Conservation (phyloP, 352 stramenopile genomes). For the Globisporangium canariense region DNA sequence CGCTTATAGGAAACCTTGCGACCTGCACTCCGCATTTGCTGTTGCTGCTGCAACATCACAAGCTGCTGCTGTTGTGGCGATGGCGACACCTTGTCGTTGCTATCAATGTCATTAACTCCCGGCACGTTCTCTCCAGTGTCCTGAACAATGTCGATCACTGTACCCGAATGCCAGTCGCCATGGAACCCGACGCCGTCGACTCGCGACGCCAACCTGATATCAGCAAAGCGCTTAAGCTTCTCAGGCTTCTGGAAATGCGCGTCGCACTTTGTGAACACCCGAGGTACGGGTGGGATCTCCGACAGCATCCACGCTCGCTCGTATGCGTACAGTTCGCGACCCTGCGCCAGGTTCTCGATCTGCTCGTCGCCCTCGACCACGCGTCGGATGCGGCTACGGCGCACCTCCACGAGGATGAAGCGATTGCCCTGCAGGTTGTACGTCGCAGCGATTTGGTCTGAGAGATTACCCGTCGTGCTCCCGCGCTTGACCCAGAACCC, state of each 20-base stretch:
- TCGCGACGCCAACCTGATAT: constrained; percentile 52
- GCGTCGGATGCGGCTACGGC: constrained; percentile 67
- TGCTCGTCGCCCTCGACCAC: constrained; percentile 61
- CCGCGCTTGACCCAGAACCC: constrained; percentile 62
- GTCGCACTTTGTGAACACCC: constrained; percentile 17
- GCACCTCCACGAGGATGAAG: constrained; percentile 68
- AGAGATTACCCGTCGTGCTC: constrained; percentile 40
- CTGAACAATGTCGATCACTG: constrained; percentile 44
- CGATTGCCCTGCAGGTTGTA: constrained; percentile 39
- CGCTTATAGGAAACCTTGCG: constrained; percentile 12
- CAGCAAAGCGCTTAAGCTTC: constrained; percentile 27
- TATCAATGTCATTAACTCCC: background rate
- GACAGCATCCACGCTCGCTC: constrained; percentile 65
- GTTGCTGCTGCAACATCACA: background rate
- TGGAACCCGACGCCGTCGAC: constrained; percentile 52
- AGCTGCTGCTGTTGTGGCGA: constrained; percentile 3
- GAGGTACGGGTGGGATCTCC: constrained; percentile 49
- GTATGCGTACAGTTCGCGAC: constrained; percentile 49
- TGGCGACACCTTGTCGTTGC: background rate
- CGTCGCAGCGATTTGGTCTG: constrained; percentile 39
- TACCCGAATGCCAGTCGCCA: constrained; percentile 61
- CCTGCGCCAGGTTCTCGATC: constrained; percentile 43
- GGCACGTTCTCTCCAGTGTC: constrained; percentile 7
- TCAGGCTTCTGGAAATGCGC: constrained; percentile 10
- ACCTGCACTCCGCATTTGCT: background rate